Evolutionary conservation across 1,284 basidiomycete genomes (phyloP).

Genomic region (Sphaerobolus stellatus): DNA sequence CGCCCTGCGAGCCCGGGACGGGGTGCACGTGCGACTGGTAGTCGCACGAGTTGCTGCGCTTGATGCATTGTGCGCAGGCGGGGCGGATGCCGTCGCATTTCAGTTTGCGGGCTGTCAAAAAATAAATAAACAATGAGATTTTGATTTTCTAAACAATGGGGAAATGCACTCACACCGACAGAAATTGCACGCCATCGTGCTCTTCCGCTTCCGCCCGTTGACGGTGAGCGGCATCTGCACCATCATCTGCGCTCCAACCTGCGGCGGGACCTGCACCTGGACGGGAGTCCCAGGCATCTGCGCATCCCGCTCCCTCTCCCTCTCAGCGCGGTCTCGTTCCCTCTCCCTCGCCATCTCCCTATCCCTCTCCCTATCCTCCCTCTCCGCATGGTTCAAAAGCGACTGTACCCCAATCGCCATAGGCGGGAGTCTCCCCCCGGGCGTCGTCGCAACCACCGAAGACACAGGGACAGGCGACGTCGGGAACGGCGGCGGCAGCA

Average conservation of each 20-base stretch:
- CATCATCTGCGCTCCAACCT: background rate
- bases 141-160: constrained; percentile 2
- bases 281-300: too few species aligned
- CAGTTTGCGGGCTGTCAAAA: constrained; percentile 65
- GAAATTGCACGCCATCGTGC: constrained; percentile 82
- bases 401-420: background rate
- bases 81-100: constrained; percentile 82
- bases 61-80: constrained; percentile 74
- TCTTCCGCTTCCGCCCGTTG: constrained; percentile 66
- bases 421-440: background rate
- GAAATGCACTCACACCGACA: constrained; percentile 71
- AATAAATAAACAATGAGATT: constrained; percentile 16
- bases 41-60: constrained; percentile 72
- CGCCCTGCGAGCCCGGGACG: constrained; percentile 20
- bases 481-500: too few species aligned
- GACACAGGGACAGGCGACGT: background rate
- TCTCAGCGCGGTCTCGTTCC: background rate
- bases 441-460: background rate
- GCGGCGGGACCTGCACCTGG: too few species aligned
- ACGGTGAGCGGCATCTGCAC: constrained; percentile 19
- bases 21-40: constrained; percentile 75
- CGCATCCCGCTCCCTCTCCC: too few species aligned
- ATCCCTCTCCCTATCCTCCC: constrained; percentile 3
- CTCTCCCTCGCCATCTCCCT: background rate
- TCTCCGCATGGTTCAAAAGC: background rate